These are phyloP conservation scores for Volutella citrinella DNA, from an alignment of 2,329 filamentous ascomycete genomes.

Conservation along the genomic window DNA sequence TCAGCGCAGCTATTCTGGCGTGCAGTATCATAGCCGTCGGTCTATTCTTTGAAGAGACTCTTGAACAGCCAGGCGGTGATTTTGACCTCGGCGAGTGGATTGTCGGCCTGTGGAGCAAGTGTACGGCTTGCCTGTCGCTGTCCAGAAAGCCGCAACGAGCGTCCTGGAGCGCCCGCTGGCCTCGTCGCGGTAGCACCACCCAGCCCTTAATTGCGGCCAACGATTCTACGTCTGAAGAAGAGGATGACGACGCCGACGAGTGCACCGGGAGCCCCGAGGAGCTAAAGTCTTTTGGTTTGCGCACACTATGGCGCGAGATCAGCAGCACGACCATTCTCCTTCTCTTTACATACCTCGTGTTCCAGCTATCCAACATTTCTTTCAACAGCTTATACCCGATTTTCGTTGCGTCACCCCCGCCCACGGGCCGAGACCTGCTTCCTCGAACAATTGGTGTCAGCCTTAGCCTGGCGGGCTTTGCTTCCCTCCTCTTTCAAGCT, in stretches of 20 bases:
- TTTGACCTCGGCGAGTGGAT: slow-evolving; percentile 34
- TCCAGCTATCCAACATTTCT: slow-evolving; percentile 89
- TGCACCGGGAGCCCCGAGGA: slow-evolving; percentile 12
- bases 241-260: slow-evolving; percentile 28
- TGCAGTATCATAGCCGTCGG: slow-evolving; percentile 70
- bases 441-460: slow-evolving; percentile 83
- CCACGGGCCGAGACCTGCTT: slow-evolving; percentile 71
- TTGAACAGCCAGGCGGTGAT: slow-evolving; percentile 29
- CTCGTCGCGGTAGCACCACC: slow-evolving; percentile 22
- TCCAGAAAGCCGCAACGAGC: slow-evolving; percentile 20
- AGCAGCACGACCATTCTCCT: slow-evolving; percentile 81
- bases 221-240: slow-evolving; percentile 19
- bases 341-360: slow-evolving; percentile 83
- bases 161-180: slow-evolving; percentile 40
- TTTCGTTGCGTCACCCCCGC: slow-evolving; percentile 73
- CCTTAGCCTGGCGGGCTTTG: slow-evolving; percentile 76
- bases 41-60: slow-evolving; percentile 84
- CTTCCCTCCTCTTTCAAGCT: slow-evolving; percentile 88
- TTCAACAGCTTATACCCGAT: slow-evolving; percentile 96
- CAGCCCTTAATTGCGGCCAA: slow-evolving; percentile 29
- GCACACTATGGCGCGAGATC: slow-evolving; percentile 54
- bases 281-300: slow-evolving; percentile 29
- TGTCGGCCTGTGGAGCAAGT: slow-evolving; percentile 29
- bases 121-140: no score
- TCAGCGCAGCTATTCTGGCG: slow-evolving; percentile 69